phyloP scores from a whole-genome alignment of 345 rosid species.

The Syzygium aromaticum region DNA sequence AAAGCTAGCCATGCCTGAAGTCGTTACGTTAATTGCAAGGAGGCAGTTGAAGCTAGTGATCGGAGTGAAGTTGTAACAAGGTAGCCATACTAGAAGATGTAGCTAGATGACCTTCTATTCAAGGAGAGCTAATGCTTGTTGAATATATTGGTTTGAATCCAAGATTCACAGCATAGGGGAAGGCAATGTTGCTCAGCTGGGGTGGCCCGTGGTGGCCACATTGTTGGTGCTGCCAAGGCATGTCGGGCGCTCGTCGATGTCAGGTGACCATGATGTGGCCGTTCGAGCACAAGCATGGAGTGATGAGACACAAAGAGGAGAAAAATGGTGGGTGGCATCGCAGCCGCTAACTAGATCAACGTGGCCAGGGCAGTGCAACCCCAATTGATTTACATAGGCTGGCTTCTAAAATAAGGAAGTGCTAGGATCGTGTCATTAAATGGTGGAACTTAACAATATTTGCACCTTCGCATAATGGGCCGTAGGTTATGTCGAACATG shows the following conservation, averaged over 20 bases:
- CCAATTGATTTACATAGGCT: background rate
- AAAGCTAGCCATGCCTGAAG: no score
- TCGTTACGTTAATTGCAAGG: no score
- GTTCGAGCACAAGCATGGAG: background rate
- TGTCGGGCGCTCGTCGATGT: background rate
- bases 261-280: background rate
- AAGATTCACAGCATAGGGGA: rapidly evolving
- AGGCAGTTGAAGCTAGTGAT: no score
- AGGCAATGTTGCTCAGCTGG: rapidly evolving
- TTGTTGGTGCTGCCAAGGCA: background rate
- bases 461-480: background rate
- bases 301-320: background rate
- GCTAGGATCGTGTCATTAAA: background rate
- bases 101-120: no score
- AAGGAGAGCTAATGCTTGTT: no score
- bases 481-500: no score
- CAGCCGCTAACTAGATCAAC: background rate
- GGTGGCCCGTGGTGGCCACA: background rate
- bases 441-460: background rate
- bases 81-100: no score
- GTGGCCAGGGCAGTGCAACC: background rate
- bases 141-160: no score
- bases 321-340: background rate
- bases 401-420: background rate
- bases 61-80: no score